Evolutionary conservation across 192 early-diverging fungal genomes (phyloP), one percentile per base, ranked within the genome.

Genomic region (Cetraspora pellucida): DNA sequence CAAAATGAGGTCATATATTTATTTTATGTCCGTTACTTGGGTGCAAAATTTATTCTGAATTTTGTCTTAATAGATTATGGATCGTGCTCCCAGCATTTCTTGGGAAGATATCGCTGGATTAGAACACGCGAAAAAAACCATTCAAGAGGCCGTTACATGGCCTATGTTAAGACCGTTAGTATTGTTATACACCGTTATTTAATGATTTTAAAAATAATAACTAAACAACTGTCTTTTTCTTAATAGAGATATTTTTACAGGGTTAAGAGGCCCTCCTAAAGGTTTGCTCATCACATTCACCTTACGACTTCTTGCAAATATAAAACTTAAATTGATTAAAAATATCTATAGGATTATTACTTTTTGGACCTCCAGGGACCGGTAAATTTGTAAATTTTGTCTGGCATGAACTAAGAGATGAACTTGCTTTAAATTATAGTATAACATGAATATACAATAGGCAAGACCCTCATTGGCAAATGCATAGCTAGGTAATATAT

Each of bases 101-200:
- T 97, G 95, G 93, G 89, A 94, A 60, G 92, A 95, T 72, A 95
- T 97, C 74, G 92, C 93, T 17, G 94, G 94, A 8, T 81, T 97
- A 21, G 86, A 88, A 27, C 92, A 93, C 46, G 95, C 95, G 23
- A 97, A 97, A 79, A 79, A 82, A 45, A 87, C 93, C 0, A 90
- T 96, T 64, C 85, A 87, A 23, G 94, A 96, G 81, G 89, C 90
- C 1, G 92, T 96, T 0, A 91, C 94, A 11, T 95, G 89, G 83
- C 95, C 95, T 27, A 90, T 95, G 85, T 81, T 84, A 54, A 78
- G 85, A 19, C 82, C 82, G 58, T 66, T 72, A 21, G 17, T 79
- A 46, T 37, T 6, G 37, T 6, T 37, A 37, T 27, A 75, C 30
- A 21, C 17, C 8, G 8, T 17, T 60, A 16, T 61, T 61, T 61